phyloP scores from a whole-genome alignment of 2,329 filamentous ascomycete genomes.

The Paramyrothecium sp. region DNA sequence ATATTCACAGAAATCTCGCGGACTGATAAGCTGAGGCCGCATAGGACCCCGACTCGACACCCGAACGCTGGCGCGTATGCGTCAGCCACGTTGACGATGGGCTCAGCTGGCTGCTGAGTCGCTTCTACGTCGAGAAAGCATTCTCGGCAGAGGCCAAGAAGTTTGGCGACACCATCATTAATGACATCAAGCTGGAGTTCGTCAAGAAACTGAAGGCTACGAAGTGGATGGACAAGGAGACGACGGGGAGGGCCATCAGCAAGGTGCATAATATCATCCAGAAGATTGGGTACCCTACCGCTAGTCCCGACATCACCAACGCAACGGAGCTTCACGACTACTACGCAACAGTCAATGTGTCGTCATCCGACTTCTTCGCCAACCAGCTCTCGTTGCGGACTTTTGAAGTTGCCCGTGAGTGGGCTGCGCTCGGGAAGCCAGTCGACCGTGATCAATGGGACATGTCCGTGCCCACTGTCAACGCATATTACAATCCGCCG shows the following conservation, averaged over 20 bases:
- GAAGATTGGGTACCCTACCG: conserved; percentile 67
- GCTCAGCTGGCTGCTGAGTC: conserved; percentile 66
- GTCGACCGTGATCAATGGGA: conserved; percentile 59
- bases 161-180: conserved; percentile 68
- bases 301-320: conserved; percentile 57
- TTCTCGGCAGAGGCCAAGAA: conserved; percentile 66
- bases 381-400: conserved; percentile 53
- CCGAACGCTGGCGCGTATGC: conserved; percentile 68
- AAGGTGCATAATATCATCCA: conserved; percentile 67
- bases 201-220: conserved; percentile 55
- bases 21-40: neutral
- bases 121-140: conserved; percentile 68
- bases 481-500: conserved; percentile 64
- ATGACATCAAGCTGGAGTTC: conserved; percentile 67
- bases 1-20: conserved; percentile 2
- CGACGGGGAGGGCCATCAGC: conserved; percentile 57
- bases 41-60: conserved; percentile 56
- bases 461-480: conserved; percentile 61
- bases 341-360: conserved; percentile 52
- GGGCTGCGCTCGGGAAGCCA: conserved; percentile 59
- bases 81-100: conserved; percentile 55
- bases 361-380: conserved; percentile 56
- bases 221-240: conserved; percentile 64
- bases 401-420: conserved; percentile 47
- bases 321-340: conserved; percentile 53